Evolutionary conservation across 306 rosid species (phyloP).

Genomic region (Inga leiocalycina): DNA sequence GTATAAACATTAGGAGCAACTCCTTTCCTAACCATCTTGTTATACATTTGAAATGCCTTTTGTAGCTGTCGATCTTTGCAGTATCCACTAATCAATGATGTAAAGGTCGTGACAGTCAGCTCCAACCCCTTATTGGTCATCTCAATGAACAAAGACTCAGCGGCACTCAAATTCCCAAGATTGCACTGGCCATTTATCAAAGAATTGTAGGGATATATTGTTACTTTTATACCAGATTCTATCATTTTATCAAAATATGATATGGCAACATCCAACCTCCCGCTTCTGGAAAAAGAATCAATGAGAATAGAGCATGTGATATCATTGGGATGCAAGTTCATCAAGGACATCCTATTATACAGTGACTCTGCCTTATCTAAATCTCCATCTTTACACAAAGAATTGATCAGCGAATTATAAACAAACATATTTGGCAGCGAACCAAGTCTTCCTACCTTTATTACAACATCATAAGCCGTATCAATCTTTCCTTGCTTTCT

Average conservation of each 20-base stretch:
- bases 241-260: slow-evolving; percentile 65
- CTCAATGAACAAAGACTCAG: slow-evolving; percentile 54
- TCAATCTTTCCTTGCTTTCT: slow-evolving; percentile 60
- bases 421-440: slow-evolving; percentile 66
- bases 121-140: slow-evolving; percentile 67
- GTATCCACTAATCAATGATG: slow-evolving; percentile 71
- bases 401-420: slow-evolving; percentile 70
- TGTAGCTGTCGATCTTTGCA: slow-evolving; percentile 59
- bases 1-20: slow-evolving; percentile 72
- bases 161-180: slow-evolving; percentile 65
- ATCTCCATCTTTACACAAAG: slow-evolving; percentile 71
- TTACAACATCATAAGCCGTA: slow-evolving; percentile 65
- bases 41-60: slow-evolving; percentile 65
- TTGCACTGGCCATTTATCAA: slow-evolving; percentile 83
- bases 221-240: slow-evolving; percentile 51
- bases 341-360: slow-evolving; percentile 53
- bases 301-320: slow-evolving; percentile 78
- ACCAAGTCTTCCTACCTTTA: slow-evolving; percentile 63
- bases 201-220: slow-evolving; percentile 76
- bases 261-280: slow-evolving; percentile 63
- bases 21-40: slow-evolving; percentile 74
- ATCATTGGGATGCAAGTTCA: slow-evolving; percentile 69
- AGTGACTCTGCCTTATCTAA: slow-evolving; percentile 69
- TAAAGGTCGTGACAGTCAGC: slow-evolving; percentile 75
- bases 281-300: slow-evolving; percentile 79